phyloP scores from a whole-genome alignment of 306 rosid species.

The Quillaja saponaria region DNA sequence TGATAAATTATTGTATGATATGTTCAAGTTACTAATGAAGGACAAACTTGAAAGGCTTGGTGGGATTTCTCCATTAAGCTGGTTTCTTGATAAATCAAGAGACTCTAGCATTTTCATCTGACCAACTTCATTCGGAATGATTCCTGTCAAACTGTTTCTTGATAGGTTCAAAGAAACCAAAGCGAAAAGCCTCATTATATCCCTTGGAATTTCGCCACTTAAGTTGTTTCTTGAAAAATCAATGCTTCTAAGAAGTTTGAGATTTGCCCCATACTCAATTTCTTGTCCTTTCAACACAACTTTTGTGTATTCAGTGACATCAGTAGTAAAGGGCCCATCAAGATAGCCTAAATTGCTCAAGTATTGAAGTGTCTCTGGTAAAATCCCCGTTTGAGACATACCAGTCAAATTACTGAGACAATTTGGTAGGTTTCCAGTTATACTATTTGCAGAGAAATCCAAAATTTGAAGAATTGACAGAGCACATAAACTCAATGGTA shows the following conservation, averaged over 20 bases:
- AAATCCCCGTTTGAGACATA: not conserved
- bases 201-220: too few relatives aligned
- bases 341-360: too few relatives aligned
- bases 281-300: slow-evolving; percentile 28
- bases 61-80: slow-evolving; percentile 24
- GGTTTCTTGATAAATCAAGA: slow-evolving; percentile 32
- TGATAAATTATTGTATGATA: slow-evolving; percentile 27
- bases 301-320: not conserved
- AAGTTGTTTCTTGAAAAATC: too few relatives aligned
- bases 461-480: not conserved
- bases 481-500: not conserved
- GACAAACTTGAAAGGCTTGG: not conserved
- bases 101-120: slow-evolving; percentile 20
- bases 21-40: slow-evolving; percentile 1
- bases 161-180: slow-evolving; percentile 23
- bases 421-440: not conserved
- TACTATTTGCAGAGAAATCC: slow-evolving; percentile 3
- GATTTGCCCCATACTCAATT: slow-evolving; percentile 10
- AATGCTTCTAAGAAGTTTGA: slow-evolving; percentile 11
- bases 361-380: not conserved
- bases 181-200: not conserved
- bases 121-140: slow-evolving; percentile 9
- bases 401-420: slow-evolving; percentile 21
- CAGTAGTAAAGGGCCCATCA: too few relatives aligned
- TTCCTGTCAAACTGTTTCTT: slow-evolving; percentile 15